phyloP scores from a whole-genome alignment of 2,329 filamentous ascomycete genomes.

The Boeremia lycopersici region DNA sequence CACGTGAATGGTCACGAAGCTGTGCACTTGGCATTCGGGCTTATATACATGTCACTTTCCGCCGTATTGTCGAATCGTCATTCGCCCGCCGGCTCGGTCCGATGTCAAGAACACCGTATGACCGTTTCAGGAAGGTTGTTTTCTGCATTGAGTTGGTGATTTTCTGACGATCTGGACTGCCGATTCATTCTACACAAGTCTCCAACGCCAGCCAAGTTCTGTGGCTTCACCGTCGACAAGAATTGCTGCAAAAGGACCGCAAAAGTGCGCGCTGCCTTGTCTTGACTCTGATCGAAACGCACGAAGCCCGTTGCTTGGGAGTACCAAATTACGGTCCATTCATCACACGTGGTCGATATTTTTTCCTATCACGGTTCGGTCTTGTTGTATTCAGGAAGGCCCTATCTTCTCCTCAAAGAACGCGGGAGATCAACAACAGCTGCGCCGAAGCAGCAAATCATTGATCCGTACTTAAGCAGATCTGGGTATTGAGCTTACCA shows the following conservation, averaged over 20 bases:
- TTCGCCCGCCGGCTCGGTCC: not conserved
- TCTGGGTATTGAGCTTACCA: not conserved
- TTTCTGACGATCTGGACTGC: not conserved
- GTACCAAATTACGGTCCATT: not conserved
- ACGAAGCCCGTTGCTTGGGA: not conserved
- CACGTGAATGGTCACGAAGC: not conserved
- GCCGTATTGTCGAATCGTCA: not conserved
- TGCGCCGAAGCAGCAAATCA: not conserved
- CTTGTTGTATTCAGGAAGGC: not conserved
- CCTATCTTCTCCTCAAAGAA: not conserved
- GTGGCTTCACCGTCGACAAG: not conserved
- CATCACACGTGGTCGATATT: not conserved
- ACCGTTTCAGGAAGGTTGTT: not conserved
- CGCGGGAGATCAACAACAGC: not conserved
- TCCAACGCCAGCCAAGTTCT: not conserved
- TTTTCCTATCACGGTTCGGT: not conserved
- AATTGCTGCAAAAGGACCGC: not conserved
- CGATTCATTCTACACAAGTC: not conserved
- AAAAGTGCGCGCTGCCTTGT: not conserved
- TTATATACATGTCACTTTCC: conserved; percentile 1
- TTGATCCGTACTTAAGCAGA: not conserved
- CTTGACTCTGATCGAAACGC: not conserved
- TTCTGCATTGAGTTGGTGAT: not conserved
- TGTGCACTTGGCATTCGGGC: conserved; percentile 15
- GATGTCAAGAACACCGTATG: not conserved